Base-by-base conservation (phyloP, 179 eudicot genomes). In the Heliamphora pulchella region DNA sequence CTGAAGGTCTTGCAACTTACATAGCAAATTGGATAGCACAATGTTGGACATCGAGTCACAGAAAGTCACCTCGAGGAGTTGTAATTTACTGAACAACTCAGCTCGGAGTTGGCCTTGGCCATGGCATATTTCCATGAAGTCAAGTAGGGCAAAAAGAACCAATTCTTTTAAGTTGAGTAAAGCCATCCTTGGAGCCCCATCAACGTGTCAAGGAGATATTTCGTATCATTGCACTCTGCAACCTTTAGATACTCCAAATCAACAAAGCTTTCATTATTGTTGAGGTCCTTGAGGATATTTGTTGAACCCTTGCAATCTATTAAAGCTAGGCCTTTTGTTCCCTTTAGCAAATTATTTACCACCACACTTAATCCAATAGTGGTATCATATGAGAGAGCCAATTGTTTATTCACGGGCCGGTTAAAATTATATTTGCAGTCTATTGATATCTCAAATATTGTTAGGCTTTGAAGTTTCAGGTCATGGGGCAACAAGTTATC, bases 251-350 rank as follows among this genome's bases (percentile, higher is more conserved):
- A 20, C 46, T 46, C 74, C 73, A 51, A 80, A 13, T 73, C 18
- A 14, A 4, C 41, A 47, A 80, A 75, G n/a, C 78, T 73, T 43
- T 74, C 78, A 61, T 73, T 39, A n/a, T 73, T n/a, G 39, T 22
- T 64, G 48, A 74, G 48, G 31, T 73, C 78, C 63, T 63, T 31
- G 15, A 63, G 72, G 11, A 62, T 61, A 54, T 66, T 65, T 44
- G 39, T 66, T 11, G 66, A 68, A 54, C 68, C 63, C 14, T 10
- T 41, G 67, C 47, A 41, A 39, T 43, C n/a, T 39, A 0, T 14
- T 67, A 67, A 43, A 67, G 11, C 0, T 39, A 67, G 17, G n/a
- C 4, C 5, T 67, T 67, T 48, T 9, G 71, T 11, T 39, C n/a
- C 11, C 48, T 67, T 67, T 22, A 64, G 10, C 68, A 64, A 22